phyloP scores from a whole-genome alignment of 495 filamentous ascomycete species.

The Aspergillus bridgeri region DNA sequence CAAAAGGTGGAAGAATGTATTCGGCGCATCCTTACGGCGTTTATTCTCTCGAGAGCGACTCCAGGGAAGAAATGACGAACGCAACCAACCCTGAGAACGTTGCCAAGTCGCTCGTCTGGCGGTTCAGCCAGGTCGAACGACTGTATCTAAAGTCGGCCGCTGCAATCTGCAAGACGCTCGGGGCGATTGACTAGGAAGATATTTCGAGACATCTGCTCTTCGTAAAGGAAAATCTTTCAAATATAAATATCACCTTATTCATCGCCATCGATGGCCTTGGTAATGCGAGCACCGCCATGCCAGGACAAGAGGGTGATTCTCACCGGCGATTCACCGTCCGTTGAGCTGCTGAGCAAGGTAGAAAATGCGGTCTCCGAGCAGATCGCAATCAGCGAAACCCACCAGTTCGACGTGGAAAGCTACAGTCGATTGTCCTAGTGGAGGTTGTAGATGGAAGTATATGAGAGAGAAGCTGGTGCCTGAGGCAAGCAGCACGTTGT shows the following conservation, averaged over 20 bases:
- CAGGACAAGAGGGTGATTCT: too few relatives aligned
- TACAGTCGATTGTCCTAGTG: too few relatives aligned
- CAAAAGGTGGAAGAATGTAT: conserved; percentile 19
- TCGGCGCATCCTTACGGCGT: conserved; percentile 27
- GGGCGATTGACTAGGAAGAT: neutral
- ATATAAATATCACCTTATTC: conserved; percentile 4
- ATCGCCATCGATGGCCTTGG: neutral
- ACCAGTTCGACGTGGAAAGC: too few relatives aligned
- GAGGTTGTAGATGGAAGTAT: too few relatives aligned
- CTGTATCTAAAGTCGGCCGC: conserved; percentile 5
- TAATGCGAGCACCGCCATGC: too few relatives aligned
- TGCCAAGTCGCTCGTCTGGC: conserved; percentile 7
- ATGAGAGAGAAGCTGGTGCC: too few relatives aligned
- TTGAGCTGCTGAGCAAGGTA: too few relatives aligned
- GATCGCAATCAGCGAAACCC: too few relatives aligned
- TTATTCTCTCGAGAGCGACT: conserved; percentile 32
- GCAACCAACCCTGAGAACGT: conserved; percentile 6
- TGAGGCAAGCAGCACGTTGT: too few relatives aligned
- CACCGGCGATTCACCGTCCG: too few relatives aligned
- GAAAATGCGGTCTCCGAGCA: too few relatives aligned
- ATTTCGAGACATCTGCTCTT: conserved; percentile 7
- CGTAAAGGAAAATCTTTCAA: neutral
- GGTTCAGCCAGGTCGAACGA: conserved; percentile 4
- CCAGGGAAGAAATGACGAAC: conserved; percentile 2
- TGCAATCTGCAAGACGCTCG: conserved; percentile 1